Evolutionary conservation across 371 early-diverging fungal species (phyloP).

Genomic region (Mortierella sp.): DNA sequence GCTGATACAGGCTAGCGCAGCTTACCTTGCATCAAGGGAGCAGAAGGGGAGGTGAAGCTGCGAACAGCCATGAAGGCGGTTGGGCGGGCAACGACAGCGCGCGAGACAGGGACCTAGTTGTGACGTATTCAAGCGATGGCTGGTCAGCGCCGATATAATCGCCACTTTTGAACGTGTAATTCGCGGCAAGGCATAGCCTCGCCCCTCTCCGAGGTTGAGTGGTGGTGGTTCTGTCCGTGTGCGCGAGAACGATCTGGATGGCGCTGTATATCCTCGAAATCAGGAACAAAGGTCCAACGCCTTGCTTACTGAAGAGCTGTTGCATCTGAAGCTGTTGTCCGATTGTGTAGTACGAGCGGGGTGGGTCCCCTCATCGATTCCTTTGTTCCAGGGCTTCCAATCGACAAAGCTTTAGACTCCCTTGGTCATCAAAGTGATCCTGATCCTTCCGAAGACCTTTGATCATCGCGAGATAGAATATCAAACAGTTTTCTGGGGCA

Average conservation of each 20-base stretch:
- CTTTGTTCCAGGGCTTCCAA: neutral
- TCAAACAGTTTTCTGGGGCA: too few relatives aligned
- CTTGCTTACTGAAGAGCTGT: too few relatives aligned
- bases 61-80: slow-evolving; percentile 53
- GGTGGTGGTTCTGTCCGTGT: too few relatives aligned
- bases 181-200: too few relatives aligned
- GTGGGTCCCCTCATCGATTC: neutral
- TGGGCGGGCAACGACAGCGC: slow-evolving; percentile 42
- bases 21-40: slow-evolving; percentile 52
- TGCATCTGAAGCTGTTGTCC: too few relatives aligned
- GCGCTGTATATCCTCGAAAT: too few relatives aligned
- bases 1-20: too few relatives aligned
- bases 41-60: slow-evolving; percentile 53
- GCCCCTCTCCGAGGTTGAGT: too few relatives aligned
- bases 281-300: too few relatives aligned
- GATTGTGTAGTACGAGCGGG: too few relatives aligned
- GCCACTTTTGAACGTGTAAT: too few relatives aligned
- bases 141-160: neutral
- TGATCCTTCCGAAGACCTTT: slow-evolving; percentile 1
- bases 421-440: neutral
- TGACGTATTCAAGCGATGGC: neutral
- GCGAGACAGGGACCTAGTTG: slow-evolving; percentile 32
- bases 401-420: neutral
- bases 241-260: too few relatives aligned
- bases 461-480: neutral